Conservation (phyloP, 768 basidiomycete genomes). For the Ramaria sp. region DNA sequence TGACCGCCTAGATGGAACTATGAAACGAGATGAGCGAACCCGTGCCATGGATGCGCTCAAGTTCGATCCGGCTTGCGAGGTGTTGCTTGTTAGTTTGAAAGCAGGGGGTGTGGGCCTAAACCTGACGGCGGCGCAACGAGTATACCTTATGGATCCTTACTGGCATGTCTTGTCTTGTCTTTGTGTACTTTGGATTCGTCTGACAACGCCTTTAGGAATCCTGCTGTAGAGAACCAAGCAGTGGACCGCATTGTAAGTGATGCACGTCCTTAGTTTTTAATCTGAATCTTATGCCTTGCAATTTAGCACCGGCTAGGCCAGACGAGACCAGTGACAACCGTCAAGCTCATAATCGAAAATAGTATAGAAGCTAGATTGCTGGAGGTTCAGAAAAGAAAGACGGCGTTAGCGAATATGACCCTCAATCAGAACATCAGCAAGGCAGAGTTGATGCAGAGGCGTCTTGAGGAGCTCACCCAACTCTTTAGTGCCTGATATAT, state of each 20-base stretch:
- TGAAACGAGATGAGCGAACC: constrained; percentile 92
- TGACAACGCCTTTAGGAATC: constrained; percentile 51
- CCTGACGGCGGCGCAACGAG: constrained; percentile 85
- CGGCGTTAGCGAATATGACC: constrained; percentile 88
- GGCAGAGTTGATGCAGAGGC: constrained; percentile 74
- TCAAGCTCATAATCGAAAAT: constrained; percentile 90
- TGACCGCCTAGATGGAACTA: constrained; percentile 91
- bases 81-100: constrained; percentile 89
- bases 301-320: constrained; percentile 90
- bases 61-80: constrained; percentile 82
- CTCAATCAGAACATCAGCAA: constrained; percentile 73
- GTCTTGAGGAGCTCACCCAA: constrained; percentile 79
- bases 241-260: constrained; percentile 87
- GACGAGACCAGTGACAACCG: constrained; percentile 79
- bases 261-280: background rate
- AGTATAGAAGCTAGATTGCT: constrained; percentile 89
- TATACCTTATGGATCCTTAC: constrained; percentile 95
- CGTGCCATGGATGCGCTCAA: constrained; percentile 89
- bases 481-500: constrained; percentile 32
- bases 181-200: background rate
- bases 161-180: constrained; percentile 39
- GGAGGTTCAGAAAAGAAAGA: constrained; percentile 92
- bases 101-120: constrained; percentile 97
- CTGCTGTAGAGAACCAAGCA: constrained; percentile 94
- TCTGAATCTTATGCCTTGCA: constrained; percentile 1